A percentile compares a stretch with the other conserved stretches of the same genome.
Conservation (phyloP, 2,329 filamentous ascomycete species). For the Cordyceps cateniannulata region DNA sequence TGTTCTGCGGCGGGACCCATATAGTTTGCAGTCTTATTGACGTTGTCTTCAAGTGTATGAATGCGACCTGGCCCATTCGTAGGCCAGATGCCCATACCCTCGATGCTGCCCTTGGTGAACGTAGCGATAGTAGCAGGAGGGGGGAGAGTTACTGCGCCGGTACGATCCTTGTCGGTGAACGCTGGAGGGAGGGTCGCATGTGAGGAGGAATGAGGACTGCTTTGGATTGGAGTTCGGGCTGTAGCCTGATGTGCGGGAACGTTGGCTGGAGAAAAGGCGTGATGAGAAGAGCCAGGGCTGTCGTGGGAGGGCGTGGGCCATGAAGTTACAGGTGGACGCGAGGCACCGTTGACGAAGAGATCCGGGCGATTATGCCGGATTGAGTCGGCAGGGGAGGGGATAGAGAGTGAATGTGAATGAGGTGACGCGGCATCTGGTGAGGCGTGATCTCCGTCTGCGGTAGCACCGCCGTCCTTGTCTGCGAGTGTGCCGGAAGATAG, state of each 20-base stretch:
- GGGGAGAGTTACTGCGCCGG: neutral
- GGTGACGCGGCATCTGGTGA: constrained; percentile 7
- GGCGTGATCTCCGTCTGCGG: neutral
- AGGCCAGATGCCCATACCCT: constrained; percentile 14
- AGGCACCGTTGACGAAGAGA: neutral
- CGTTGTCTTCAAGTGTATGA: constrained; percentile 36
- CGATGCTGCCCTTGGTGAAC: constrained; percentile 9
- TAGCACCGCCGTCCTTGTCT: neutral
- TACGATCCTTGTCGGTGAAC: neutral
- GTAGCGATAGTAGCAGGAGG: constrained; percentile 7
- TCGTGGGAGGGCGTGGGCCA: constrained; percentile 7
- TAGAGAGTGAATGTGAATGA: neutral
- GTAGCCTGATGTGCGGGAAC: neutral
- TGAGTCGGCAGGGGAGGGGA: constrained; percentile 11
- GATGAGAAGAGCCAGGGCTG: constrained; percentile 7
- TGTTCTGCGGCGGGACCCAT: constrained; percentile 40
- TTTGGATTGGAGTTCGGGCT: neutral
- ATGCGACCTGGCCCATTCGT: constrained; percentile 15
- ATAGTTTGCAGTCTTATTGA: constrained; percentile 35
- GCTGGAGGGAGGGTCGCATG: neutral
- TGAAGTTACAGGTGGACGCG: constrained; percentile 1
- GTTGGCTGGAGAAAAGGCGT: constrained; percentile 4
- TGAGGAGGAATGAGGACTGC: neutral
- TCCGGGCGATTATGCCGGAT: neutral
- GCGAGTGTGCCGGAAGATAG: constrained; percentile 11